Percentiles rank a stretch among this genome's conserved stretches.
Evolutionary conservation across 768 basidiomycete species (phyloP).

Genomic region (Tricholoma terreum): DNA sequence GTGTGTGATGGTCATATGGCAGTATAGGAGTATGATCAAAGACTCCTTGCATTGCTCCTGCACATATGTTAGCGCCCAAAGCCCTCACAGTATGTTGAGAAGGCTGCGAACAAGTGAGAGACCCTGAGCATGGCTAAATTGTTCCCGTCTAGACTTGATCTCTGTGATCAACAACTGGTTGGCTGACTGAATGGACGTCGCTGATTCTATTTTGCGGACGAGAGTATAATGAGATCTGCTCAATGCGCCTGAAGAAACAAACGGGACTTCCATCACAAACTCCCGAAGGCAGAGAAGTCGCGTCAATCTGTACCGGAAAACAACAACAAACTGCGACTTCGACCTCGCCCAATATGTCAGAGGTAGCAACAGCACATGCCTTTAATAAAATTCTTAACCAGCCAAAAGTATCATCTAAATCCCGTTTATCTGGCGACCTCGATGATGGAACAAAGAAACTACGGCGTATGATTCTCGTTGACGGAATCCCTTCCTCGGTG

Average conservation of each 20-base stretch:
- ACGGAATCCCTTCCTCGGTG: slow-evolving; percentile 77
- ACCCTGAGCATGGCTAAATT: slow-evolving; percentile 46
- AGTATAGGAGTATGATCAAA: slow-evolving; percentile 70
- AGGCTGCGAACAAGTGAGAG: slow-evolving; percentile 51
- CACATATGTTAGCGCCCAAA: slow-evolving; percentile 14
- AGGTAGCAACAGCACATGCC: slow-evolving; percentile 55
- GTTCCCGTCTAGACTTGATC: slow-evolving; percentile 51
- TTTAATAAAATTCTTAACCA: slow-evolving; percentile 80
- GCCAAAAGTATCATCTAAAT: slow-evolving; percentile 61
- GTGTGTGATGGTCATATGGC: slow-evolving; percentile 48
- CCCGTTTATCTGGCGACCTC: slow-evolving; percentile 54
- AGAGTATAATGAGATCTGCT: slow-evolving; percentile 74
- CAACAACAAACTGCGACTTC: slow-evolving; percentile 3
- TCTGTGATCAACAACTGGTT: slow-evolving; percentile 62
- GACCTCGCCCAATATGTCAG: slow-evolving; percentile 18
- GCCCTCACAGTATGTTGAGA: neutral
- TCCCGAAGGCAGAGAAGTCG: neutral
- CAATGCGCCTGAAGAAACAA: slow-evolving; percentile 73
- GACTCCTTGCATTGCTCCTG: slow-evolving; percentile 66
- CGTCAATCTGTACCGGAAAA: neutral
- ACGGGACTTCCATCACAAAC: slow-evolving; percentile 69
- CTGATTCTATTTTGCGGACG: slow-evolving; percentile 68
- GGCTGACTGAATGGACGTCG: slow-evolving; percentile 51
- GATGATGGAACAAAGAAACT: slow-evolving; percentile 87
- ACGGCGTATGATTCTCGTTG: slow-evolving; percentile 82